Evolutionary conservation across 106 monocot species (phyloP).

Genomic region (Apostasia shenzhenica): DNA sequence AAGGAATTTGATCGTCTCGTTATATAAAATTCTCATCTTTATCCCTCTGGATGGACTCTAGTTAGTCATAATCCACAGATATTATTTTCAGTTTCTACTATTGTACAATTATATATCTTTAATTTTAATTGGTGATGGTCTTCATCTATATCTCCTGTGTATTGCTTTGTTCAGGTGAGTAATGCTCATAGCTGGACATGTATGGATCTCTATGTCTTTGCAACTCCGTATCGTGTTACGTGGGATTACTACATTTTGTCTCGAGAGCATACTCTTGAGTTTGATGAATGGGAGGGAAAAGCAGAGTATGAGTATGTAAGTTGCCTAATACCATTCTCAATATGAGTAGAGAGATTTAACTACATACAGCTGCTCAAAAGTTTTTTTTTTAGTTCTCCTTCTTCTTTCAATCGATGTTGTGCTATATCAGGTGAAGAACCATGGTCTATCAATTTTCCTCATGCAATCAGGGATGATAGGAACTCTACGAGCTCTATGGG

Average conservation of each 20-base stretch:
- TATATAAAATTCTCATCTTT: no score
- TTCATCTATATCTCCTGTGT: no score
- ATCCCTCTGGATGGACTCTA: no score
- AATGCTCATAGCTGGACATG: constrained; percentile 95
- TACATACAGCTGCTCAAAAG: not conserved
- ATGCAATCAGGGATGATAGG: constrained; percentile 92
- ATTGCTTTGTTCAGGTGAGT: constrained; percentile 28
- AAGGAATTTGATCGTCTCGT: no score
- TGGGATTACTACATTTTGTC: constrained; percentile 93
- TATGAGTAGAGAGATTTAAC: not conserved
- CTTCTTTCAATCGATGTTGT: constrained; percentile 2
- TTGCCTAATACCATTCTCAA: not conserved
- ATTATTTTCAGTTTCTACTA: no score
- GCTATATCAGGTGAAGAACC: constrained; percentile 55
- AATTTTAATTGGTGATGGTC: no score
- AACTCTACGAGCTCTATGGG: constrained; percentile 83
- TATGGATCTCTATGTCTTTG: constrained; percentile 95
- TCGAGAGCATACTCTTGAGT: constrained; percentile 78
- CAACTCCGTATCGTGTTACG: constrained; percentile 83
- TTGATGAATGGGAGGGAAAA: constrained; percentile 73
- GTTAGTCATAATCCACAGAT: no score
- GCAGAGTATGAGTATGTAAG: constrained; percentile 90
- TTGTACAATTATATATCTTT: no score
- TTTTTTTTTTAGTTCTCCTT: not conserved
- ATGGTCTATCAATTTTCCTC: constrained; percentile 67